Evolutionary conservation across 148 eudicot genomes (phyloP).

Genomic region (Suaeda aralocaspica): DNA sequence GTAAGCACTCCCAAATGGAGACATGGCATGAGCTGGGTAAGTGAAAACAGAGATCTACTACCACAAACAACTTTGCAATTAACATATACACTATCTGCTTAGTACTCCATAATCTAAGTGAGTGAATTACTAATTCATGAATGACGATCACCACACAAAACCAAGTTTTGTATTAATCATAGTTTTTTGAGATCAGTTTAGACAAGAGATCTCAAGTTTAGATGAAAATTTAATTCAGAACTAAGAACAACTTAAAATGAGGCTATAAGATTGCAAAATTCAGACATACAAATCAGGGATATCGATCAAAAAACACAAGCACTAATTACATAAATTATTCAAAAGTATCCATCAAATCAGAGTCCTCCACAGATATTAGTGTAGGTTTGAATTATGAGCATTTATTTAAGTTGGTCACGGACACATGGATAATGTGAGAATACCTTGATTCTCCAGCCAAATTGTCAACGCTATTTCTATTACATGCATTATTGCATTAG

Average conservation of each 20-base stretch:
- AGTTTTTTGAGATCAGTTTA: no score
- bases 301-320: background rate
- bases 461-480: background rate
- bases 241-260: no score
- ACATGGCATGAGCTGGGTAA: background rate
- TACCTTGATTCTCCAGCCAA: background rate
- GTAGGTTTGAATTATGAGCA: background rate
- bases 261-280: no score
- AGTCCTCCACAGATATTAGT: background rate
- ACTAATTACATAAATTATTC: background rate
- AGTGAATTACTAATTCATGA: no score
- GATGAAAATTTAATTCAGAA: no score
- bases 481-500: background rate
- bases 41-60: constrained; percentile 3
- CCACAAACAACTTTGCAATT: background rate
- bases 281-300: background rate
- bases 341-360: background rate
- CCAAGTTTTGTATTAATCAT: background rate
- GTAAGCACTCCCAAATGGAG: constrained; percentile 11
- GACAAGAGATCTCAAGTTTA: no score
- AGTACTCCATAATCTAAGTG: no score
- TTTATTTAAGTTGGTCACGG: background rate
- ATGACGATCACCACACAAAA: background rate
- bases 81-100: background rate
- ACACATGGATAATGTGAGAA: background rate